Conservation (phyloP, 1,284 basidiomycete genomes). For the Inonotus obliquus region DNA sequence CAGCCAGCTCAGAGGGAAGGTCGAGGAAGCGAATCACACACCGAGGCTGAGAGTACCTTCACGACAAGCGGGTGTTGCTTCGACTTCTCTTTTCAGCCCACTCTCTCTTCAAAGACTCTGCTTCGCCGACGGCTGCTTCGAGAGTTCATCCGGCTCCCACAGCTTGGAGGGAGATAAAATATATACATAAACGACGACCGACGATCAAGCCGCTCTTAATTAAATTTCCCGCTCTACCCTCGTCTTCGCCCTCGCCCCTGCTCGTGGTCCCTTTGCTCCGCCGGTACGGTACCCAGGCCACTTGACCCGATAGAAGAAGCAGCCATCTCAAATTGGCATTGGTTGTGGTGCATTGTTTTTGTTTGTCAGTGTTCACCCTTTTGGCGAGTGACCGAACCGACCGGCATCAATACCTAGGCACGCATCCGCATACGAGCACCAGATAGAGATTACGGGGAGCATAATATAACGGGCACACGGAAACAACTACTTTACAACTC, state of each 20-base stretch:
- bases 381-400: not conserved
- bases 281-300: not conserved
- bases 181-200: not conserved
- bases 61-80: not conserved
- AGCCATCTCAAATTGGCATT: not conserved
- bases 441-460: not conserved
- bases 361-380: not conserved
- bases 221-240: not conserved
- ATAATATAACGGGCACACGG: not conserved
- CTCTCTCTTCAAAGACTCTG: not conserved
- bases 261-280: not conserved
- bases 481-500: not conserved
- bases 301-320: not conserved
- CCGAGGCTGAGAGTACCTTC: not conserved
- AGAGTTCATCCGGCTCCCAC: not conserved
- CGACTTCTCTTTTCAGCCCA: not conserved
- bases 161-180: not conserved
- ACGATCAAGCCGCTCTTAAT: slow-evolving; percentile 1
- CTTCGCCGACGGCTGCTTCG: not conserved
- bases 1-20: not conserved
- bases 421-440: not conserved
- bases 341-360: not conserved
- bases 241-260: not conserved
- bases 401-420: not conserved
- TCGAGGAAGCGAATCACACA: not conserved